phyloP scores from a whole-genome alignment of 2,329 filamentous ascomycete species.

The Rhexocercosporidium sp. region DNA sequence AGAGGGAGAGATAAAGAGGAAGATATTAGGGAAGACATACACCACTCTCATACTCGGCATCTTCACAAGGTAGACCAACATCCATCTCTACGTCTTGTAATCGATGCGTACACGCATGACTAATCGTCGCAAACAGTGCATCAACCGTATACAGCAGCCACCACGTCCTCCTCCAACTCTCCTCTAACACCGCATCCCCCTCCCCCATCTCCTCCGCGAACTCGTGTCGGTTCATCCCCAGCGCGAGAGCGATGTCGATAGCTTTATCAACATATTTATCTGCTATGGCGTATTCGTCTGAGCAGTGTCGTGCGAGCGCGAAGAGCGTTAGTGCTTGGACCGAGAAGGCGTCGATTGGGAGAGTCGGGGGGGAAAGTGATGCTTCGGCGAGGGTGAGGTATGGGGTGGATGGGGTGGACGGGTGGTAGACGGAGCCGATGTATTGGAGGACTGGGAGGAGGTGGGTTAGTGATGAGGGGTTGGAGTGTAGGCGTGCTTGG shows the following conservation, averaged over 20 bases:
- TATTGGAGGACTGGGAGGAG: conserved; percentile 42
- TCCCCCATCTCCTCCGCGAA: conserved; percentile 56
- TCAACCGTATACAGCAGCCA: conserved; percentile 72
- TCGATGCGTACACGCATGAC: conserved; percentile 42
- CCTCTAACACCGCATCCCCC: conserved; percentile 54
- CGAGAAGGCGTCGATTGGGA: conserved; percentile 34
- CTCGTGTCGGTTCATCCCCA: conserved; percentile 61
- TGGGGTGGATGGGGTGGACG: not conserved
- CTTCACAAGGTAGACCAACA: conserved; percentile 68
- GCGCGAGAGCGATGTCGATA: conserved; percentile 59
- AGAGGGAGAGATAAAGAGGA: not conserved
- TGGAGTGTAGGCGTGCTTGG: conserved; percentile 33
- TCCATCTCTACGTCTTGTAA: conserved; percentile 56
- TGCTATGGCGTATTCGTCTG: conserved; percentile 34
- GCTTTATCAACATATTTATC: conserved; percentile 50
- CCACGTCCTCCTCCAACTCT: conserved; percentile 73
- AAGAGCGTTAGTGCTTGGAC: conserved; percentile 45
- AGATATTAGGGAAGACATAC: conserved; percentile 42
- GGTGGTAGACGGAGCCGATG: conserved; percentile 40
- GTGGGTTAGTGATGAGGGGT: conserved; percentile 38
- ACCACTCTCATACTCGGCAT: conserved; percentile 55
- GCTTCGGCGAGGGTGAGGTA: conserved; percentile 13
- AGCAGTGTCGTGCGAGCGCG: conserved; percentile 45
- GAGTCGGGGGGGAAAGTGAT: conserved; percentile 1
- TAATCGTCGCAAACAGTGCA: conserved; percentile 46